A percentile compares a stretch with the other conserved stretches of the same genome.
Conservation (phyloP, 2,329 filamentous ascomycete genomes). For the Coleophoma cylindrospora region DNA sequence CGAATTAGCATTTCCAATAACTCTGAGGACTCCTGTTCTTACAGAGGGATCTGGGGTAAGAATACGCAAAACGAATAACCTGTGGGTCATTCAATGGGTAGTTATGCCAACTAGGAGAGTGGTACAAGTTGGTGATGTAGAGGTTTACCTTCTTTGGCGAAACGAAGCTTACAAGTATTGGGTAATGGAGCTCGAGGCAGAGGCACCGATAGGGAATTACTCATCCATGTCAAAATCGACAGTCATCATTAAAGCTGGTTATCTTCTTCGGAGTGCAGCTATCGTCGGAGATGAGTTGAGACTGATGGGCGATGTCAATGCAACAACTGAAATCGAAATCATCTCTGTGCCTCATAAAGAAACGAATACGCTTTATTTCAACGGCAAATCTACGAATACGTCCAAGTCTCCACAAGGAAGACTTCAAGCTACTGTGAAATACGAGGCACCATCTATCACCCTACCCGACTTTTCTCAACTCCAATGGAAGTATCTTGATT, state of each 20-base stretch:
- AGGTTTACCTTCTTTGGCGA: constrained; percentile 40
- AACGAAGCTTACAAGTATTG: constrained; percentile 65
- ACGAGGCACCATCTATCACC: constrained; percentile 40
- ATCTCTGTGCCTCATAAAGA: constrained; percentile 54
- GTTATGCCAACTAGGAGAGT: constrained; percentile 35
- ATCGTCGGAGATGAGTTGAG: constrained; percentile 47
- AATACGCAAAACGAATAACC: no score
- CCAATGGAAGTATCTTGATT: constrained; percentile 64
- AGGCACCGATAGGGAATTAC: constrained; percentile 1
- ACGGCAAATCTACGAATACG: constrained; percentile 20
- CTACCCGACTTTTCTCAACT: constrained; percentile 51
- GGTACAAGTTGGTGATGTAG: constrained; percentile 33
- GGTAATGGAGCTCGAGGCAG: constrained; percentile 29
- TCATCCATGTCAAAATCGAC: neutral
- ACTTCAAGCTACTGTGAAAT: constrained; percentile 44
- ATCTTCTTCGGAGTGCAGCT: constrained; percentile 55
- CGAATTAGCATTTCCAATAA: constrained; percentile 36
- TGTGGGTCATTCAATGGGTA: no score
- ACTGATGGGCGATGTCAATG: constrained; percentile 66
- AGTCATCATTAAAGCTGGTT: constrained; percentile 56
- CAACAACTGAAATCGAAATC: constrained; percentile 60
- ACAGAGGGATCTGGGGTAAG: no score
- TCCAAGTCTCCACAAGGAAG: constrained; percentile 28
- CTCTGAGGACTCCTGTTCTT: no score
- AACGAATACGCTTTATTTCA: constrained; percentile 49